Percentiles rank a stretch among this genome's conserved stretches.
Evolutionary conservation across 2,329 filamentous ascomycete species (phyloP).

Genomic region (Diaporthe destruens): DNA sequence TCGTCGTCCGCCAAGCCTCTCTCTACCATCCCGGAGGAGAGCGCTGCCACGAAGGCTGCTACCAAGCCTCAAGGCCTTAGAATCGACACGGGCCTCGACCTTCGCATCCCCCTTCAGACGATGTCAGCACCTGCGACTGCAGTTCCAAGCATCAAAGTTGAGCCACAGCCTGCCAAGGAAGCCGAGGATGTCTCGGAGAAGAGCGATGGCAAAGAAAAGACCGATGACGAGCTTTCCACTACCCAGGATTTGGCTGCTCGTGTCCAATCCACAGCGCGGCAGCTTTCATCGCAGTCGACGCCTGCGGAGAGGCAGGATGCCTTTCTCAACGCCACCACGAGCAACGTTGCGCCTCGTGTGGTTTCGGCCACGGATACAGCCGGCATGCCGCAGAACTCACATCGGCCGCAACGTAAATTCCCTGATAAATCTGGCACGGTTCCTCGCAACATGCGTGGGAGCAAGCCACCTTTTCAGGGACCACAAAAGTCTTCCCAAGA

Average conservation of each 20-base stretch:
- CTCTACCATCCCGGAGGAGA: conserved; percentile 38
- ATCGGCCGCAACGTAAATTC: not conserved
- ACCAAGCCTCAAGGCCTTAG: not conserved
- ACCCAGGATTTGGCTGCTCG: conserved; percentile 14
- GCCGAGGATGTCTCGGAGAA: conserved; percentile 18
- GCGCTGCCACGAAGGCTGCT: not conserved
- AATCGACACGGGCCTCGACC: not conserved
- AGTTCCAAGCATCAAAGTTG: conserved; percentile 13
- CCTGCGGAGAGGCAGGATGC: conserved; percentile 15
- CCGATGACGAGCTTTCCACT: conserved; percentile 30
- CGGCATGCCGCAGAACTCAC: not conserved
- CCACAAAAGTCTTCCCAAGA: not conserved
- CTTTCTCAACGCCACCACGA: conserved; percentile 25
- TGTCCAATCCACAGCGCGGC: conserved; percentile 23
- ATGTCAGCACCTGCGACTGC: conserved; percentile 35
- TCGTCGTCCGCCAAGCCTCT: conserved; percentile 14
- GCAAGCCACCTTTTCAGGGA: conserved; percentile 9
- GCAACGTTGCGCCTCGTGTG: conserved; percentile 8
- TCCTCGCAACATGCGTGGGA: not conserved
- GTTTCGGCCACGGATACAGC: not conserved
- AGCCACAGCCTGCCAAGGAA: conserved; percentile 1
- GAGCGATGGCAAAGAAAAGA: conserved; percentile 25
- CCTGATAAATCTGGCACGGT: not conserved
- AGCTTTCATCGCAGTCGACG: conserved; percentile 32
- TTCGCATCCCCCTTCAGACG: not conserved